Conservation (phyloP, 176 grass and related monocot species). For the Musa schizocarpa region DNA sequence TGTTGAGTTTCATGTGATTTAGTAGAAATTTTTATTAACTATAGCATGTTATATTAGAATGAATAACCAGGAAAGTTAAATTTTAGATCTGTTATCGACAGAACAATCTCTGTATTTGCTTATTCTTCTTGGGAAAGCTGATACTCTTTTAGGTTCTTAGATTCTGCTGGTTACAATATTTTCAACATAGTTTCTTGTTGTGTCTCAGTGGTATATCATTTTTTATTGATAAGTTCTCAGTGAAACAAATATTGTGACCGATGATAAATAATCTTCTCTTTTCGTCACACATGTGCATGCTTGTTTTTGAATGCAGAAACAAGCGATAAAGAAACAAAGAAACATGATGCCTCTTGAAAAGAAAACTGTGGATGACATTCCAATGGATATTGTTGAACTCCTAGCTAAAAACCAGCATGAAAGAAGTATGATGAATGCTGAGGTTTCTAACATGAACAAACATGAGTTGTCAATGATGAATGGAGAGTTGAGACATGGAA, state of each 20-base stretch:
- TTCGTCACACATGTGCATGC: background rate
- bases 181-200: too few relatives aligned
- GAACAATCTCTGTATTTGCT: too few relatives aligned
- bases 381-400: conserved; percentile 90
- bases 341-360: conserved; percentile 20
- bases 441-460: conserved; percentile 17
- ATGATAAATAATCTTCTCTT: conserved; percentile 1
- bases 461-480: background rate
- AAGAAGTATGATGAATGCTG: conserved; percentile 31
- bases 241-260: background rate
- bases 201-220: background rate
- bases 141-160: background rate
- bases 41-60: too few relatives aligned
- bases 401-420: conserved; percentile 48
- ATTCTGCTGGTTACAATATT: too few relatives aligned
- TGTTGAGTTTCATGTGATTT: too few relatives aligned
- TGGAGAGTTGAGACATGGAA: conserved; percentile 30
- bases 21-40: too few relatives aligned
- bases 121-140: background rate
- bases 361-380: conserved; percentile 48
- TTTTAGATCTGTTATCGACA: too few relatives aligned
- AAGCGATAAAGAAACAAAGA: conserved; percentile 7
- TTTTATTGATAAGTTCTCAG: background rate
- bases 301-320: conserved; percentile 25
- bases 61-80: too few relatives aligned